Evolutionary conservation across 2,329 filamentous ascomycete genomes (phyloP).

Genomic region (Stenocarpella maydis): DNA sequence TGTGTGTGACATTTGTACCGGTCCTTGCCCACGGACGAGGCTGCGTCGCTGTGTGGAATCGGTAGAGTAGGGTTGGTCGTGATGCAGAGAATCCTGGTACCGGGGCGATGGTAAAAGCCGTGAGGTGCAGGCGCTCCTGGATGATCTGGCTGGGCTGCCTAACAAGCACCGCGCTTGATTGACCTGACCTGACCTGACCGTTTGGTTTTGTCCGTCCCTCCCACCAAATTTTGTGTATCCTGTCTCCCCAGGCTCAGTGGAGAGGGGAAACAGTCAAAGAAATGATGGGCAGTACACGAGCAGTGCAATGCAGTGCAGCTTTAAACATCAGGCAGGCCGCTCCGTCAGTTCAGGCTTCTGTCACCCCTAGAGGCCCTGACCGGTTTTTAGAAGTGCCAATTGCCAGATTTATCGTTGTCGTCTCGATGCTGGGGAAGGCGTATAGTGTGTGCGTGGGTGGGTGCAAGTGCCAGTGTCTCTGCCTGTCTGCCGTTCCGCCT

Average conservation of each 20-base stretch:
- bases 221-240: conserved; percentile 4
- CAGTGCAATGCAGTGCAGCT: conserved; percentile 1
- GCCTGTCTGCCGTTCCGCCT: conserved; percentile 7
- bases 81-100: conserved; percentile 24
- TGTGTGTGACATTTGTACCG: conserved; percentile 15
- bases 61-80: conserved; percentile 19
- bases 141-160: conserved; percentile 17
- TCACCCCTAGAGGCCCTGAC: neutral
- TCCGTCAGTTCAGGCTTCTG: neutral
- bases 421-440: neutral
- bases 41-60: neutral
- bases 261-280: conserved; percentile 20
- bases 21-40: conserved; percentile 8
- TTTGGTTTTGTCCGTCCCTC: neutral
- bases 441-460: neutral
- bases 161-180: conserved; percentile 11
- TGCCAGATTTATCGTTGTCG: conserved; percentile 26
- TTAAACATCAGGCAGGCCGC: neutral
- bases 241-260: conserved; percentile 2
- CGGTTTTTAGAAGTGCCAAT: conserved; percentile 13
- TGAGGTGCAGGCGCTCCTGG: neutral
- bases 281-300: conserved; percentile 20
- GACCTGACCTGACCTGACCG: too few species aligned
- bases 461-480: neutral
- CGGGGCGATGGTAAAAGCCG: neutral